Percentiles rank a stretch among this genome's conserved stretches.
Evolutionary conservation across 768 basidiomycete genomes (phyloP).

Genomic region (Kwoniella europaea): DNA sequence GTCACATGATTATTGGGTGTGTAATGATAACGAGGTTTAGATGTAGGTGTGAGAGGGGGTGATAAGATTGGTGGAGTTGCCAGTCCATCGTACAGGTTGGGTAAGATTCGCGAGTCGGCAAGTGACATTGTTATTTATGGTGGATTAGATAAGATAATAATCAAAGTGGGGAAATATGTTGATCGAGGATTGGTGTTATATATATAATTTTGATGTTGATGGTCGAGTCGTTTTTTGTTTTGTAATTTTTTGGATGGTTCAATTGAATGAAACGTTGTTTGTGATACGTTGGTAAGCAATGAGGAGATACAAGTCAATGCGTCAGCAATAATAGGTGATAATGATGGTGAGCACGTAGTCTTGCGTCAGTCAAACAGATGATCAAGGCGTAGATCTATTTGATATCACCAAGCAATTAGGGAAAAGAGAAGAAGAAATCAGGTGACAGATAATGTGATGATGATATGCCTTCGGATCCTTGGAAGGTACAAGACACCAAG

Average conservation of each 20-base stretch:
- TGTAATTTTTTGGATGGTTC: background rate
- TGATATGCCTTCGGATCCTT: background rate
- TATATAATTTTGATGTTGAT: background rate
- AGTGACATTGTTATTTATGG: conserved; percentile 32
- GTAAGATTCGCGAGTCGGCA: conserved; percentile 36
- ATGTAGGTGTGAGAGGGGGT: conserved; percentile 7
- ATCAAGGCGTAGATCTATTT: conserved; percentile 11
- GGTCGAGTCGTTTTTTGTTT: background rate
- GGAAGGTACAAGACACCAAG: background rate
- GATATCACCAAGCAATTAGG: background rate
- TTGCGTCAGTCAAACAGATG: background rate
- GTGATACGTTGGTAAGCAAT: background rate
- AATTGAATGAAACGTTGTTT: background rate
- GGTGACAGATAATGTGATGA: background rate
- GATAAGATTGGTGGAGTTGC: conserved; percentile 43
- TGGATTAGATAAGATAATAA: background rate
- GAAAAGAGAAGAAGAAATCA: background rate
- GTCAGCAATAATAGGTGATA: background rate
- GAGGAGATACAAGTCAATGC: background rate
- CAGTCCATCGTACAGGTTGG: conserved; percentile 49
- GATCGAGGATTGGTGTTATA: background rate
- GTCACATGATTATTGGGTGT: background rate
- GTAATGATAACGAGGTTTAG: conserved; percentile 7
- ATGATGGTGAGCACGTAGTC: background rate
- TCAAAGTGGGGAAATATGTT: background rate